These are phyloP conservation scores for Monosporozyma unispora DNA, from an alignment of 805 yeast species.

Conservation along the genomic window DNA sequence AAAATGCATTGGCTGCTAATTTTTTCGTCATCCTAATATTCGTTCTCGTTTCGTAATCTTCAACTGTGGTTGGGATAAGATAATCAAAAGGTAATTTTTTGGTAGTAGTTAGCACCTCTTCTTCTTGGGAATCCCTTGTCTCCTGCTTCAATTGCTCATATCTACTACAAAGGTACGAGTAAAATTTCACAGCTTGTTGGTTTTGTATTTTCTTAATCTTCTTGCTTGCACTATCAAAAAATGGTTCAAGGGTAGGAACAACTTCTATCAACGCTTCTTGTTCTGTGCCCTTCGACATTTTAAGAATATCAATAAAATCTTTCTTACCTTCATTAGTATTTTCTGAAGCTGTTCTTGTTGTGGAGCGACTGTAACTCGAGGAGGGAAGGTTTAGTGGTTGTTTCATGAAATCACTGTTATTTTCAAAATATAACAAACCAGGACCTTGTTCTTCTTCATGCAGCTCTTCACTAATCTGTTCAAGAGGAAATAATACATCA, in stretches of 20 bases:
- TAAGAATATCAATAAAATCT: constrained; percentile 3
- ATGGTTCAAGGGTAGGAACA: not conserved
- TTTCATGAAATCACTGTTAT: constrained; percentile 8
- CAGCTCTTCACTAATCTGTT: constrained; percentile 26
- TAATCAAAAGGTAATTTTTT: constrained; percentile 21
- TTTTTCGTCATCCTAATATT: constrained; percentile 10
- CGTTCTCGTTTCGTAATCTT: not conserved
- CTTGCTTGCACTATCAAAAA: not conserved
- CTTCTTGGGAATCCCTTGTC: constrained; percentile 8
- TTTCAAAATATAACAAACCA: not conserved
- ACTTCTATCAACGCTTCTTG: too few relatives aligned
- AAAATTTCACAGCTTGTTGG: constrained; percentile 22
- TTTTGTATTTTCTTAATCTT: not conserved
- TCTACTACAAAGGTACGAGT: constrained; percentile 22
- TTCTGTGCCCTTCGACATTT: not conserved
- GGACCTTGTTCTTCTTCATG: constrained; percentile 10
- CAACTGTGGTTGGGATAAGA: constrained; percentile 21
- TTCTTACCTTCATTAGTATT: constrained; percentile 9
- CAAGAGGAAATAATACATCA: constrained; percentile 17
- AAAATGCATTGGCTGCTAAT: constrained; percentile 27
- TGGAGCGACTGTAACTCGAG: constrained; percentile 24
- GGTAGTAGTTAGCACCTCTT: not conserved
- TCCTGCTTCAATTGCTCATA: constrained; percentile 7
- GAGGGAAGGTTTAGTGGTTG: constrained; percentile 26
- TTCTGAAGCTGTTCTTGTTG: constrained; percentile 15